These are phyloP conservation scores for Coniochaeta sp. DNA, from an alignment of 2,329 filamentous ascomycete genomes.

Conservation along the genomic window DNA sequence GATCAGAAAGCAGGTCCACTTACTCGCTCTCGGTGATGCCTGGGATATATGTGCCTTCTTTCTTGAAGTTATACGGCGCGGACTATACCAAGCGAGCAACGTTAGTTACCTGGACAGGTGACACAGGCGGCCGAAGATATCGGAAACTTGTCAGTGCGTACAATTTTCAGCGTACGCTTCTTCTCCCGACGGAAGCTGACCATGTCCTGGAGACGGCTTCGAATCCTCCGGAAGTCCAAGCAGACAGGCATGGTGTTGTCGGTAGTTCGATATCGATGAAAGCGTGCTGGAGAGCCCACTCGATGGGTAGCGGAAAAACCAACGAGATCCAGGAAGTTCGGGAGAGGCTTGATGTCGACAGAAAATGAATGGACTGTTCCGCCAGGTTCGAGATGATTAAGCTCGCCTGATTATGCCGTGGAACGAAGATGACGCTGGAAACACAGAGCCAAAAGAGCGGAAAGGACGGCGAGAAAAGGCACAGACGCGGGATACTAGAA, in stretches of 20 bases:
- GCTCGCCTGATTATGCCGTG: constrained; percentile 1
- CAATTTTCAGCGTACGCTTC: constrained; percentile 37
- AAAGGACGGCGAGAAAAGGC: not conserved
- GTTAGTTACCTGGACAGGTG: constrained; percentile 7
- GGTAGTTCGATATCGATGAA: not conserved
- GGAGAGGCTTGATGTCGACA: not conserved
- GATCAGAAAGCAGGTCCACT: constrained; percentile 17
- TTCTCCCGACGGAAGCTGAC: constrained; percentile 26
- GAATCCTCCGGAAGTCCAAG: constrained; percentile 35
- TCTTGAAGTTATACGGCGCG: constrained; percentile 51
- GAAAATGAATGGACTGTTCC: not conserved
- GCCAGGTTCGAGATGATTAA: not conserved
- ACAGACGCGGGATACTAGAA: not conserved
- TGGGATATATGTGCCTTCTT: constrained; percentile 43
- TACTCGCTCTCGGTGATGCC: constrained; percentile 54
- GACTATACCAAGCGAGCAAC: constrained; percentile 32
- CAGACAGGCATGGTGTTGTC: constrained; percentile 21
- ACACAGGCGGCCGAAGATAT: not conserved
- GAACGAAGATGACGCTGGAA: not conserved
- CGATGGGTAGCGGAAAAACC: not conserved
- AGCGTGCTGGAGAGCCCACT: not conserved
- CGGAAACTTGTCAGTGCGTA: constrained; percentile 20
- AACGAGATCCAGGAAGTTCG: not conserved
- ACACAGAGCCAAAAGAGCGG: not conserved
- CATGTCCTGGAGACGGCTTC: constrained; percentile 36